Base-by-base conservation (phyloP, 768 basidiomycete species). In the Amyloporia xantha region DNA sequence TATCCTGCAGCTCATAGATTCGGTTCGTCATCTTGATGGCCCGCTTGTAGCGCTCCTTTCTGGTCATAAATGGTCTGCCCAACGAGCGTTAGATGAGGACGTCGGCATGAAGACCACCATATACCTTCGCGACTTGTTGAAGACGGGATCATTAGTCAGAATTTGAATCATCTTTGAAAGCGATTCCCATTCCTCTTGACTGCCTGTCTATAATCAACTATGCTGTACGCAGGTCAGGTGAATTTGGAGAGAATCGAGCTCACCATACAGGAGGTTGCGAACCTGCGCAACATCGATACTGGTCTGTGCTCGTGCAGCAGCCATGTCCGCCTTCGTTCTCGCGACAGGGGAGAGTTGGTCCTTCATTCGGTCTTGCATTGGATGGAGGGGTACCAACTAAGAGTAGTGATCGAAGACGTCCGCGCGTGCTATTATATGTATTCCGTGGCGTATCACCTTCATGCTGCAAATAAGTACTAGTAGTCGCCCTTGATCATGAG, bases 61-160 rank as follows among this genome's bases (percentile, higher is more conserved):
- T 74, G 12, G 73, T 71, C 60, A 82, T 68, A 57, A 80, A 84
- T 3, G 76, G 69, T 47, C 83, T 84, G 43, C 24, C n/a, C 42
- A 17, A 27, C 26, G n/a, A 44, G 20, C 47, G 12, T 54, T 36
- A 41, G n/a, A 24, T 19, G 11, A 3, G 7, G 3, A 13, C 17
- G 12, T 36, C 11, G 26, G 25, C 13, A 44, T 41, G 11, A 10
- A 38, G 45, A 20, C 20, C 19, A 20, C 41, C 25, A 11, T n/a
- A 9, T 12, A 82, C 84, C 75, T 75, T 25, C 66, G 57, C 0
- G 74, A 68, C 59, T 83, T 84, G 60, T 82, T 75, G 46, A 86
- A 85, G 12, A 71, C 61, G 0, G 77, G 73, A 48, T 87, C 85
- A 6, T 66, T 65, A 28, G 74, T 65, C 41, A 88, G 58, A 9